Conservation (phyloP, 2,329 filamentous ascomycete species). For the Fusarium pseudoanthophilum region DNA sequence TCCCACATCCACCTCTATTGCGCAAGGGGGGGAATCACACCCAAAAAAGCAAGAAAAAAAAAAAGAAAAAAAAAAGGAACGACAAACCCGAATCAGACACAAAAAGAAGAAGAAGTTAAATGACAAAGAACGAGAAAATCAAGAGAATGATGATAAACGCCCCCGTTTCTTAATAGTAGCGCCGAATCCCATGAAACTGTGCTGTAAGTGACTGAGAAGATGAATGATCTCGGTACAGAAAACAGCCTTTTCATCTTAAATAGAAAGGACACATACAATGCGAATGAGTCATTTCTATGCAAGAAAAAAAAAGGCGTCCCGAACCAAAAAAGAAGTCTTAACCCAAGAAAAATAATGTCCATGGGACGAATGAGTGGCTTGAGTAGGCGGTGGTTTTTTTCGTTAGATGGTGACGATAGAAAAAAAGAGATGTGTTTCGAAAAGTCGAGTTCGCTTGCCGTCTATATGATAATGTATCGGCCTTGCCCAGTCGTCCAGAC, state of each 20-base stretch:
- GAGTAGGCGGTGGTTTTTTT: conserved; percentile 25
- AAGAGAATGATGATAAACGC: conserved; percentile 28
- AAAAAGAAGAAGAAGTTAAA: conserved; percentile 12
- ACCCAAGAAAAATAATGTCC: conserved; percentile 36
- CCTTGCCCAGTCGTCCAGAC: conserved; percentile 35
- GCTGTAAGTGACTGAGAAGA: conserved; percentile 20
- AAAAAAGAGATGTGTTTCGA: conserved; percentile 35
- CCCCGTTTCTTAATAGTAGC: conserved; percentile 43
- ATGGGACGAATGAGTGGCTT: conserved; percentile 27
- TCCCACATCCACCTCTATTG: conserved; percentile 24
- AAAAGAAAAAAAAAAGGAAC: conserved; percentile 26
- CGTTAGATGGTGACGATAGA: conserved; percentile 23
- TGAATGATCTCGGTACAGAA: conserved; percentile 25
- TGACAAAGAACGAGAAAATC: conserved; percentile 23
- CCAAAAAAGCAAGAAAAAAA: conserved; percentile 1
- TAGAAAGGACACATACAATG: neutral
- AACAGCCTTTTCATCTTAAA: neutral
- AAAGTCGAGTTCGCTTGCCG: conserved; percentile 45
- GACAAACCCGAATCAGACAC: conserved; percentile 20
- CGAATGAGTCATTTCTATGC: conserved; percentile 17
- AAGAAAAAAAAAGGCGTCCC: conserved; percentile 7
- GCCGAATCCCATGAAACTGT: conserved; percentile 44
- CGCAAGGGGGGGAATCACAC: conserved; percentile 8
- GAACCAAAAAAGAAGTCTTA: conserved; percentile 26
- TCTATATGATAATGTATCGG: conserved; percentile 47